A percentile compares a stretch with the other conserved stretches of the same genome.
phyloP scores from a whole-genome alignment of 768 basidiomycete genomes.

The Tephrocybe rancida region DNA sequence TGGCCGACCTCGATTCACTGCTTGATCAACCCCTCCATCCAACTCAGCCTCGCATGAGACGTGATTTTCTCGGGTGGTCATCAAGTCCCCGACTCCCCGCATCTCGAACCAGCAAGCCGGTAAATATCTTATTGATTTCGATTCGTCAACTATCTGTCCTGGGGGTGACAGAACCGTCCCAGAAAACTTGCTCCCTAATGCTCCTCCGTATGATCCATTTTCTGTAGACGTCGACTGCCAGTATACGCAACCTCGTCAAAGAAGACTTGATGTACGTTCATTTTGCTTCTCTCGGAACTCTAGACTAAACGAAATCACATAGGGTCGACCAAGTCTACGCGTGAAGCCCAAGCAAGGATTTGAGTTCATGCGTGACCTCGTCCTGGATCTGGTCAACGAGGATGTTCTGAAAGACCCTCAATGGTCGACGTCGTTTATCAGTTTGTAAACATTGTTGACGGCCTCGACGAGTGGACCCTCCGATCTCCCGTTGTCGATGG shows the following conservation, averaged over 20 bases:
- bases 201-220: slow-evolving; percentile 29
- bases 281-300: background rate
- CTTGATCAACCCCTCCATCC: slow-evolving; percentile 26
- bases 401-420: slow-evolving; percentile 35
- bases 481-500: slow-evolving; percentile 24
- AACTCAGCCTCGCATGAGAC: slow-evolving; percentile 5
- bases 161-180: slow-evolving; percentile 44
- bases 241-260: slow-evolving; percentile 31
- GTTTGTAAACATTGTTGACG: slow-evolving; percentile 27
- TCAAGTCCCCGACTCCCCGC: background rate
- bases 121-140: slow-evolving; percentile 32
- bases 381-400: slow-evolving; percentile 35
- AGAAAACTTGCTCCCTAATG: slow-evolving; percentile 27
- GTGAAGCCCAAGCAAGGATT: slow-evolving; percentile 20
- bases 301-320: background rate
- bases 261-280: slow-evolving; percentile 9
- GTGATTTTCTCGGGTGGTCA: slow-evolving; percentile 14
- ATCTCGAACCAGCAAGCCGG: slow-evolving; percentile 21
- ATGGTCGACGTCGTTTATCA: slow-evolving; percentile 36
- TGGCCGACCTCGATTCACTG: slow-evolving; percentile 25
- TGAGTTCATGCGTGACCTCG: slow-evolving; percentile 29
- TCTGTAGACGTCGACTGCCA: slow-evolving; percentile 38
- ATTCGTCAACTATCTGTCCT: slow-evolving; percentile 26
- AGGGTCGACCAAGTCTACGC: background rate
- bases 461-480: slow-evolving; percentile 30